Percentiles rank a stretch among this genome's conserved stretches.
phyloP scores from a whole-genome alignment of 805 yeast genomes.

The Blastobotrys muscicola region DNA sequence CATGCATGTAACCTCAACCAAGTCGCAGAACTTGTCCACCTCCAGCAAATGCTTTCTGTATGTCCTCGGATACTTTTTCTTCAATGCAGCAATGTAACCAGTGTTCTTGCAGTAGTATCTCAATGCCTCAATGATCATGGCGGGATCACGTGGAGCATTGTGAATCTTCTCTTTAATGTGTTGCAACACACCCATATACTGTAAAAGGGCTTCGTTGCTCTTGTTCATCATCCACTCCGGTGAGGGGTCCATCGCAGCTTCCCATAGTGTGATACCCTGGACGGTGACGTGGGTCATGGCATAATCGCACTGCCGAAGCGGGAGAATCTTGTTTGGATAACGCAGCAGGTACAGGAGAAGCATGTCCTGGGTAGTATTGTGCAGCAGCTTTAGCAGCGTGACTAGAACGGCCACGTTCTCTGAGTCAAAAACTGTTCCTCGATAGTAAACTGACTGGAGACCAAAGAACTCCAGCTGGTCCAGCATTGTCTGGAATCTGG shows the following conservation, averaged over 20 bases:
- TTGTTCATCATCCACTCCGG: conserved; percentile 4
- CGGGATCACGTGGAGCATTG: not conserved
- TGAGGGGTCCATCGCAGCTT: not conserved
- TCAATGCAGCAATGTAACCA: not conserved
- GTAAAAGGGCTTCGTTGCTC: not conserved
- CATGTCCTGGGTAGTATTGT: conserved; percentile 7
- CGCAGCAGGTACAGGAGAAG: conserved; percentile 8
- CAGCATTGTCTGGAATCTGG: conserved; percentile 1
- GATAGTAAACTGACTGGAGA: not conserved
- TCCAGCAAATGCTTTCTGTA: not conserved
- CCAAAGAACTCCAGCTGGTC: conserved; percentile 5
- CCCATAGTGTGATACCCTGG: conserved; percentile 9
- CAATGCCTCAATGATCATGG: conserved; percentile 1
- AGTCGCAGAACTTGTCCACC: conserved; percentile 2
- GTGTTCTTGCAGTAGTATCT: not conserved
- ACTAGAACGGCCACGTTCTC: conserved; percentile 6
- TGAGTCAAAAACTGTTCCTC: not conserved
- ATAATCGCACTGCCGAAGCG: not conserved
- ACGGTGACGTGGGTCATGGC: conserved; percentile 1
- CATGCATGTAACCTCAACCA: not conserved
- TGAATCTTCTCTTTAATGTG: not conserved
- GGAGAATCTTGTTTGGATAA: conserved; percentile 5
- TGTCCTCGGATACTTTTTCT: not conserved
- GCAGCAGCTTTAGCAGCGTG: conserved; percentile 11
- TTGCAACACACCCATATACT: not conserved